These are phyloP conservation scores for Chloranthus sessilifolius DNA, from an alignment of 164 flowering plant species.

Conservation along the genomic window DNA sequence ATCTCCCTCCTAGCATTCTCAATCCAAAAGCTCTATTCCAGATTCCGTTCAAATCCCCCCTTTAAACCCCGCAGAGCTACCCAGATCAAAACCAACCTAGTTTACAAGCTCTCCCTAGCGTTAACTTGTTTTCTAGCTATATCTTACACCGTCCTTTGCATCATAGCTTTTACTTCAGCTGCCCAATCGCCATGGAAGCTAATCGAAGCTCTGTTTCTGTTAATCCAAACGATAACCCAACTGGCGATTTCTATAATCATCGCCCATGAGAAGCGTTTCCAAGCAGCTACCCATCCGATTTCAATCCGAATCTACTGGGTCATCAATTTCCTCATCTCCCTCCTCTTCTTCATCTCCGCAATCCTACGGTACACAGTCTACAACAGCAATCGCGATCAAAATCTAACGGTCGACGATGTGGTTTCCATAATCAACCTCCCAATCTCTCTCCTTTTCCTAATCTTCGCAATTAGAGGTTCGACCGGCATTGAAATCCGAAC, in stretches of 20 bases:
- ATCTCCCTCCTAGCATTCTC: slow-evolving; percentile 35
- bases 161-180: slow-evolving; percentile 31
- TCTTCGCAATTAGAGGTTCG: slow-evolving; percentile 49
- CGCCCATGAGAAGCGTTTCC: slow-evolving; percentile 68
- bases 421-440: slow-evolving; percentile 39
- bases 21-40: slow-evolving; percentile 38
- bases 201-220: slow-evolving; percentile 48
- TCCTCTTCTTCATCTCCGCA: slow-evolving; percentile 45
- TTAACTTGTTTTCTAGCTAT: slow-evolving; percentile 42
- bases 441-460: slow-evolving; percentile 37
- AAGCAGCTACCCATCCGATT: slow-evolving; percentile 50
- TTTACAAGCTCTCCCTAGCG: slow-evolving; percentile 50
- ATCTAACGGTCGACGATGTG: slow-evolving; percentile 48
- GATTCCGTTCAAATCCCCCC: slow-evolving; percentile 31
- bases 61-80: slow-evolving; percentile 20
- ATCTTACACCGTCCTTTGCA: slow-evolving; percentile 27
- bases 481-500: slow-evolving; percentile 46
- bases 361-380: slow-evolving; percentile 31
- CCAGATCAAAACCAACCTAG: slow-evolving; percentile 25
- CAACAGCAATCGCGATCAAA: slow-evolving; percentile 7
- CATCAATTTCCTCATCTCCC: slow-evolving; percentile 28
- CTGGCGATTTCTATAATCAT: slow-evolving; percentile 37
- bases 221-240: slow-evolving; percentile 58
- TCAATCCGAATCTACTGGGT: slow-evolving; percentile 72
- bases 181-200: slow-evolving; percentile 37